Evolutionary conservation across 2,329 filamentous ascomycete genomes (phyloP), one percentile per base, ranked within the genome.

Genomic region (Xylariomycetidae sp.): DNA sequence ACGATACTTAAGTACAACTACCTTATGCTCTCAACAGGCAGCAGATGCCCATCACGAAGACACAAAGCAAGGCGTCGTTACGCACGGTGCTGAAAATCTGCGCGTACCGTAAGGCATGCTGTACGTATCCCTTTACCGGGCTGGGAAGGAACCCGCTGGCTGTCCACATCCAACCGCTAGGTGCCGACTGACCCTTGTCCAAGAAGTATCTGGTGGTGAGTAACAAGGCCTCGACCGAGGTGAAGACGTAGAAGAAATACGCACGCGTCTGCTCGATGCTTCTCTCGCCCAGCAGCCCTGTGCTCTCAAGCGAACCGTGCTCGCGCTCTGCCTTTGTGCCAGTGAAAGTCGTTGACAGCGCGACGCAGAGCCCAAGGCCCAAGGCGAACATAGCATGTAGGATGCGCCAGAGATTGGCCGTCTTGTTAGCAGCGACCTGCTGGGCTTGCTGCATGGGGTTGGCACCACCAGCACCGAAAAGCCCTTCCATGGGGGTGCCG

Each of bases 181-280:
- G 74, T 39, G 74, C 73, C 23, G 38, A 41, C 5, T 37, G 35
- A 20, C 28, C 72, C 76, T 19, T 20, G 48, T 87, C 82, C 32
- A 86, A 52, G 46, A 87, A 77, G 54, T 82, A 85, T 16, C 84
- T 68, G 19, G 74, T 79, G 2, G 77, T 82, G 43, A 90, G 75
- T 42, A 90, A 64, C 33, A 85, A 55, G 9, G 85, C 70, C 62
- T 92, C 84, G 19, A 76, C 79, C 1, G 84, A 86, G 5, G 83
- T 80, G 54, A 90, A 92, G n/a, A 84, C 71, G 65, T 79, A 86
- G 59, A 90, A 88, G 59, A 88, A 81, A 40, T 70, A 68, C 28
- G 64, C 64, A 25, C 66, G 54, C 20, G 58, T 53, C 35, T 54
- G 53, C 32, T 57, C 57, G 33, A 63, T 46, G 35, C 53, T 41